phyloP scores from a whole-genome alignment of 257 asterid species.

The Penstemon eatonii region DNA sequence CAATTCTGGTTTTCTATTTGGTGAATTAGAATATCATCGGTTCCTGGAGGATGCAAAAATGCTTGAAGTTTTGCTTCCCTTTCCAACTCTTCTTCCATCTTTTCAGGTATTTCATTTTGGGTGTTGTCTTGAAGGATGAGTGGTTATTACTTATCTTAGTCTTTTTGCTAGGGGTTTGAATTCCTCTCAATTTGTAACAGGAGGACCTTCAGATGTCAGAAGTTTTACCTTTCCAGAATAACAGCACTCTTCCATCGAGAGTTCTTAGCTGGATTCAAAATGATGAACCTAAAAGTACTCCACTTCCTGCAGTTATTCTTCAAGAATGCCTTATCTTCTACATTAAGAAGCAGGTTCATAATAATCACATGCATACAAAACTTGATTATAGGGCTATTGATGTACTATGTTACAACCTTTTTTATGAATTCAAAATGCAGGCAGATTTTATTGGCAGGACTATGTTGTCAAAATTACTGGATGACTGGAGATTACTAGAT shows the following conservation, averaged over 20 bases:
- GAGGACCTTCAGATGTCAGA: constrained; percentile 73
- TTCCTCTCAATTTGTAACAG: constrained; percentile 46
- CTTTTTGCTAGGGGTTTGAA: constrained; percentile 21
- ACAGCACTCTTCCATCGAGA: constrained; percentile 84
- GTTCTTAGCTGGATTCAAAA: constrained; percentile 67
- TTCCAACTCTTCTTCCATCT: constrained; percentile 90
- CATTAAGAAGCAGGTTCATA: constrained; percentile 78
- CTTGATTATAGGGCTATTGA: constrained; percentile 17
- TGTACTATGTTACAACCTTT: constrained; percentile 12
- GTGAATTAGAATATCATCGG: constrained; percentile 54
- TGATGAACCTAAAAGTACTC: constrained; percentile 65
- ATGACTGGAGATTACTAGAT: constrained; percentile 88
- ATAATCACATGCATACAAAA: constrained; percentile 18
- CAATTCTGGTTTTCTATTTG: constrained; percentile 64
- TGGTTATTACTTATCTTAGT: constrained; percentile 23
- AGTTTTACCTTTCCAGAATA: constrained; percentile 85
- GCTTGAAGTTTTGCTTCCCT: constrained; percentile 79
- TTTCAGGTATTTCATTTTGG: constrained; percentile 51
- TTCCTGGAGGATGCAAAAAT: constrained; percentile 59
- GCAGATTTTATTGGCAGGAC: constrained; percentile 85
- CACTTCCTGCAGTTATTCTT: constrained; percentile 73
- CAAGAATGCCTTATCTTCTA: constrained; percentile 83
- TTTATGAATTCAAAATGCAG: constrained; percentile 46
- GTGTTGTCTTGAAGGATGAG: constrained; percentile 21
- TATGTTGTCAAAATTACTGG: constrained; percentile 73